Base-by-base conservation (phyloP, 108 stramenopile species). In the Chaetoceros tenuissimus region DNA sequence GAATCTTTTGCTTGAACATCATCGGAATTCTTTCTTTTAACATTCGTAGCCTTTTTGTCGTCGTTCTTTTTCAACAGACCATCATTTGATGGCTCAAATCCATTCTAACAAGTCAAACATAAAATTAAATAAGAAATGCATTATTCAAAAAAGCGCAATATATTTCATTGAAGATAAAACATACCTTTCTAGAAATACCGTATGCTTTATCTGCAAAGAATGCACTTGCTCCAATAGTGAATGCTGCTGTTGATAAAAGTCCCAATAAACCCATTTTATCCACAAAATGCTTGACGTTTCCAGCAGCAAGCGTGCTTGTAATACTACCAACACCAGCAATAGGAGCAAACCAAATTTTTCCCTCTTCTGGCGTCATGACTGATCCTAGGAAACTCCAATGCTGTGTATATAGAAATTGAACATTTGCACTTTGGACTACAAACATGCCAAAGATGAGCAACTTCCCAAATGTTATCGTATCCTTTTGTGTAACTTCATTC, bases 401-500 rank as follows among this genome's bases (percentile, higher is more conserved):
- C 26, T 92, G 90, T 24, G 78, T 73, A 53, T 92, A 83, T 2
- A 92, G 47, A 31, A 92, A 51, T 48, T 85, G 84, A 8, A 80
- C 85, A 59, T 87, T 88, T n/a, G 81, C 81, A 64, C 84, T 92
- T 57, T 88, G 87, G 73, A 82, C 82, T n/a, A 92, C 70, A 68
- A 88, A 92, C 5, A 72, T 28, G 2, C 51, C 3, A 43, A 75
- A 75, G 24, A 75, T 28, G 7, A 66, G 29, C 0, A 58, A 17
- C 22, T 62, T 58, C 16, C 10, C 8, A 7, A 51, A 13, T 21
- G 10, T 44, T 17, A 10, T 10, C 43, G 17, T 44, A 17, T 44
- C 43, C 43, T n/a, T n/a, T n/a, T n/a, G n/a, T n/a, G n/a, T n/a
- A n/a, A n/a, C n/a, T n/a, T n/a, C n/a, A n/a, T n/a, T n/a, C 13